These are phyloP conservation scores for Paracoccidioides brasiliensis DNA, from an alignment of 2,329 filamentous ascomycete genomes.

Conservation along the genomic window DNA sequence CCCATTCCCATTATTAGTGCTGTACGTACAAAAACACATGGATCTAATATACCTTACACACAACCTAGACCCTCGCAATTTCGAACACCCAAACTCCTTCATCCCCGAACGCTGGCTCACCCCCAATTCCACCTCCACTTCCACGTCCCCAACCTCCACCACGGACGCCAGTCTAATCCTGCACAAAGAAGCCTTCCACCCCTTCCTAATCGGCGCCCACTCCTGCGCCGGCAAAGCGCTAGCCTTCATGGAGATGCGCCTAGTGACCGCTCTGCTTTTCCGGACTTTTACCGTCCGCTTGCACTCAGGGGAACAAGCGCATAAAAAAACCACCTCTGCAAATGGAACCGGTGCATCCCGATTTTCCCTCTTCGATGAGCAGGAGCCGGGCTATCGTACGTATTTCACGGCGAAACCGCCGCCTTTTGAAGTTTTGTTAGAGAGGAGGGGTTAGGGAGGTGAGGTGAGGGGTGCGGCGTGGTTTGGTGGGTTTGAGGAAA, in stretches of 20 bases:
- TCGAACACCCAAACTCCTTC: conserved; percentile 14
- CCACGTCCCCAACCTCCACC: background rate
- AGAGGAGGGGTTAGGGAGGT: background rate
- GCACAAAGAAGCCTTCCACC: conserved; percentile 17
- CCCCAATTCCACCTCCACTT: conserved; percentile 9
- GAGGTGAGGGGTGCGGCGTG: background rate
- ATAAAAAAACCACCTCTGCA: background rate
- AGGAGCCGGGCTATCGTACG: background rate
- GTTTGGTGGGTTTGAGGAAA: background rate
- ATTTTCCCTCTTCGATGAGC: conserved; percentile 3
- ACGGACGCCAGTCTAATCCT: conserved; percentile 5
- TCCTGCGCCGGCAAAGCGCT: conserved; percentile 21
- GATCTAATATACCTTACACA: background rate
- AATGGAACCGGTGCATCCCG: background rate
- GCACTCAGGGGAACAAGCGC: background rate
- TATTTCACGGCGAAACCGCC: background rate
- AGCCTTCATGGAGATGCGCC: conserved; percentile 21
- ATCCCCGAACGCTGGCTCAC: conserved; percentile 22
- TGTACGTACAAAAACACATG: background rate
- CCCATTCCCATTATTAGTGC: background rate
- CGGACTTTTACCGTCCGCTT: conserved; percentile 29
- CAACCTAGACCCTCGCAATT: conserved; percentile 6
- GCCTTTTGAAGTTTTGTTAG: background rate
- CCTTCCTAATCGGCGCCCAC: conserved; percentile 18
- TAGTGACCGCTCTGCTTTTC: conserved; percentile 23